Conservation (phyloP, 495 filamentous ascomycete species). For the Cudoniella acicularis region DNA sequence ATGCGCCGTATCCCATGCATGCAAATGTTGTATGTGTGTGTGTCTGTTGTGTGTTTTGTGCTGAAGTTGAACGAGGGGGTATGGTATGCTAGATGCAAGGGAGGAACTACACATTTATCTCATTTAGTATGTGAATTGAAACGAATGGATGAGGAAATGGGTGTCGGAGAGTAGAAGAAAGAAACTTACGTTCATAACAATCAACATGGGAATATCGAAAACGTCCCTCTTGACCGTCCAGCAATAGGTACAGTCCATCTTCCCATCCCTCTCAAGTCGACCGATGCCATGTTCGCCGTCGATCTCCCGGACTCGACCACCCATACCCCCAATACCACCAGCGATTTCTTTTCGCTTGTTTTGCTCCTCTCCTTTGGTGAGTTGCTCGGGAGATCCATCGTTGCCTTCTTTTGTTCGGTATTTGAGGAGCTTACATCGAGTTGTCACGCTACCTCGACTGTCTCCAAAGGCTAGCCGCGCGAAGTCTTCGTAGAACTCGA, state of each 20-base stretch:
- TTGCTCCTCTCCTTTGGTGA: conserved; percentile 27
- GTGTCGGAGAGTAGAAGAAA: not conserved
- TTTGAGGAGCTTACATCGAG: conserved; percentile 82
- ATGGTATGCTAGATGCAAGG: conserved; percentile 20
- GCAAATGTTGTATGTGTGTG: not conserved
- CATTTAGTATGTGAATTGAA: not conserved
- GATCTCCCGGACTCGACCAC: conserved; percentile 55
- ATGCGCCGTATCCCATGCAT: conserved; percentile 13
- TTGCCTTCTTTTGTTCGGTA: conserved; percentile 63
- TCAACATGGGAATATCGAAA: conserved; percentile 98
- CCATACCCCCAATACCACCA: conserved; percentile 40
- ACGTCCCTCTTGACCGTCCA: conserved; percentile 96
- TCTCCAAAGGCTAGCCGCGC: conserved; percentile 86
- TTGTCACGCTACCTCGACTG: conserved; percentile 75
- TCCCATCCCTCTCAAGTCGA: conserved; percentile 79
- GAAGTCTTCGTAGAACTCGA: conserved; percentile 96
- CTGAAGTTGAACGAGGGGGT: not conserved
- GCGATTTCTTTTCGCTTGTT: conserved; percentile 34
- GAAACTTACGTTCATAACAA: conserved; percentile 88
- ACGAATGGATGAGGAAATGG: not conserved
- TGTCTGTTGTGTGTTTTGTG: not conserved
- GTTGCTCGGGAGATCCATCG: conserved; percentile 39
- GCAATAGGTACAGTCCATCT: conserved; percentile 89
- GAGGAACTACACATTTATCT: conserved; percentile 19
- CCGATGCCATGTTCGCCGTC: conserved; percentile 74